These are phyloP conservation scores for Ceriops zippeliana DNA, from an alignment of 345 rosid species.

Conservation along the genomic window DNA sequence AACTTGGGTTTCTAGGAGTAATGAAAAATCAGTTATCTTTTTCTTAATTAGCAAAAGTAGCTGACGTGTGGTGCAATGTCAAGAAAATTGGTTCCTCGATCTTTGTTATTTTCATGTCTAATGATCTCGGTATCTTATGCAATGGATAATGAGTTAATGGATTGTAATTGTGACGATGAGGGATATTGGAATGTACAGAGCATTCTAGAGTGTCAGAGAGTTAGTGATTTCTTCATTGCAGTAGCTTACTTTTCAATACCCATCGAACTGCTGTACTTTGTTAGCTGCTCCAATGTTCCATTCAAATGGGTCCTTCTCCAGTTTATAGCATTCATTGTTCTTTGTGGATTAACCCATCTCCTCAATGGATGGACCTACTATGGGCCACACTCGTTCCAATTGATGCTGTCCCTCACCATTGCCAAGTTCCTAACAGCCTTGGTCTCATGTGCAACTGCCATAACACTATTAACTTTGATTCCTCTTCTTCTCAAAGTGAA, in stretches of 20 bases:
- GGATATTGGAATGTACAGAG: slow-evolving; percentile 59
- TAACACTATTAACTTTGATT: slow-evolving; percentile 79
- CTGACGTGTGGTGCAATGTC: slow-evolving; percentile 44
- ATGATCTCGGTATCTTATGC: slow-evolving; percentile 47
- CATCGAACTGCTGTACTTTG: slow-evolving; percentile 81
- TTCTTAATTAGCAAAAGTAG: background rate
- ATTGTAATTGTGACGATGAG: slow-evolving; percentile 88
- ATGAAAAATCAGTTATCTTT: background rate
- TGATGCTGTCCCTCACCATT: slow-evolving; percentile 74
- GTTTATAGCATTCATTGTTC: slow-evolving; percentile 87
- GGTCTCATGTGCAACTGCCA: slow-evolving; percentile 86
- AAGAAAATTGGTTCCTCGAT: slow-evolving; percentile 54
- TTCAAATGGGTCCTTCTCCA: slow-evolving; percentile 95
- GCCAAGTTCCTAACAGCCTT: slow-evolving; percentile 78
- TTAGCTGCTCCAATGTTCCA: slow-evolving; percentile 85
- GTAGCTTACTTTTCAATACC: slow-evolving; percentile 95
- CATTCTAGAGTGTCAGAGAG: slow-evolving; percentile 79
- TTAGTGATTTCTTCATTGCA: slow-evolving; percentile 87
- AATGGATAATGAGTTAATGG: slow-evolving; percentile 41
- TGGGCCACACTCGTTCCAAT: slow-evolving; percentile 82
- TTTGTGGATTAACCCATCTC: slow-evolving; percentile 91
- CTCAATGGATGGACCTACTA: slow-evolving; percentile 83
- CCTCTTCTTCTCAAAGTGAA: slow-evolving; percentile 83
- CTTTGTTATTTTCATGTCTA: slow-evolving; percentile 41
- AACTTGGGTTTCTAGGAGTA: slow-evolving; percentile 3